Base-by-base conservation (phyloP, 345 rosid species). In the Pugionium cornutum region DNA sequence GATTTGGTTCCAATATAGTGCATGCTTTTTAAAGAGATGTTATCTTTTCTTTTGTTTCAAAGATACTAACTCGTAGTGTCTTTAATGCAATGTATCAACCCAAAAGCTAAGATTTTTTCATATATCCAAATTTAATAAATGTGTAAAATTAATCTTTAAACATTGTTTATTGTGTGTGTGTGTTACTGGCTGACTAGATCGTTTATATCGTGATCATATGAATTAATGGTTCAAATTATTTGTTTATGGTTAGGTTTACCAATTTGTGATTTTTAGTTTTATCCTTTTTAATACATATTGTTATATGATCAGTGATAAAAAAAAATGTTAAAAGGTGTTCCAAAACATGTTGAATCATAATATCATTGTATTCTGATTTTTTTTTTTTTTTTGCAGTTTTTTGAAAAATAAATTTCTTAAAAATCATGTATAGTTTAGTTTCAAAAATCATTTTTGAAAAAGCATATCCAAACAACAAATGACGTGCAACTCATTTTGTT, bases 1-100 rank as follows among this genome's bases (percentile, higher is more conserved):
- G 65, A 64, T 72, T 42, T 41, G 39, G 57, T 64, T 64, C 70
- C 69, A 44, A 28, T 62, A 47, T 46, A 53, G 49, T 62, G 62
- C 62, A 61, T 70, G 62, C 11, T 9, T 61, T 33, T 8, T 9
- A 52, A 69, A 59, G 18, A 68, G 29, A n/a, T 37, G 11, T 28
- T 63, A 37, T 63, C 37, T 25, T 63, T 7, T 1, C 5, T 34
- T 37, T 4, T 3, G 3, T 18, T 18, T 18, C 18, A 18, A 18
- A 18, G 18, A 18, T 18, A 18, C 18, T 18, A 18, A 18, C 18
- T 18, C 18, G 18, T 18, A 18, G 18, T 18, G 18, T 18, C 18
- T 18, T 18, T 18, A 18, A 18, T 18, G 18, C 18, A 18, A 18
- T 18, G 18, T 18, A 18, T 18, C 18, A 18, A 18, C 18, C 18